Evolutionary conservation across 148 eudicot genomes (phyloP), one percentile per base, ranked within the genome.

Genomic region (Dysphania ambrosioides): DNA sequence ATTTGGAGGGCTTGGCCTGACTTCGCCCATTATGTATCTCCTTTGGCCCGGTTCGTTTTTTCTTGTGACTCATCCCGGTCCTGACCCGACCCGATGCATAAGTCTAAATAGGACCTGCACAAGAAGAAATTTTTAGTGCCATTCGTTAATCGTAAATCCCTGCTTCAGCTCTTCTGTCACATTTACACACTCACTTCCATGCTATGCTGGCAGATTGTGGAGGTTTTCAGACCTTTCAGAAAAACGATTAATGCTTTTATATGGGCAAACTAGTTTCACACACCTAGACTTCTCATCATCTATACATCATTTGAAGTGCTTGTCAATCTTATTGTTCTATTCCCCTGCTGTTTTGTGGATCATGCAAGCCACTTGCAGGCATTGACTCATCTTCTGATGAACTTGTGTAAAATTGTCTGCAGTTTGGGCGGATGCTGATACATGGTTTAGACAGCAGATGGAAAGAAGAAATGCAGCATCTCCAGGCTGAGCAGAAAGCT

Each of bases 341-440:
- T 66, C 30, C n/a, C 16, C 2, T 23, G 2, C 12, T 27, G 12
- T 15, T 44, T 36, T 26, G 62, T 8, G 27, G 60, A 27, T 47
- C 24, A 10, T 23, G 30, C 47, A 10, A 34, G 13, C 55, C 16
- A 41, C 15, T 3, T 11, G 72, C 70, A 32, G n/a, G 44, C n/a
- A n/a, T n/a, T n/a, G 32, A 23, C 58, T 38, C 6, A 23, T 42
- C 9, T 40, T 56, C 40, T 27, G 6, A 49, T 61, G 44, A 31
- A 74, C 32, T 18, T 61, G 31, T 41, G 27, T 70, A 16, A 72
- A 21, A 31, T 31, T 34, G 44, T 57, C 68, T 71, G 44, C 92
- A 94, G 98, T 94, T 76, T 94, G 97, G 98, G 97, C 96, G 2
- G 98, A 94, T 77, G 98, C 98, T 31, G 98, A 94, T 81, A 94